Conservation (phyloP, 257 asterid genomes). For the Osmanthus fragrans region DNA sequence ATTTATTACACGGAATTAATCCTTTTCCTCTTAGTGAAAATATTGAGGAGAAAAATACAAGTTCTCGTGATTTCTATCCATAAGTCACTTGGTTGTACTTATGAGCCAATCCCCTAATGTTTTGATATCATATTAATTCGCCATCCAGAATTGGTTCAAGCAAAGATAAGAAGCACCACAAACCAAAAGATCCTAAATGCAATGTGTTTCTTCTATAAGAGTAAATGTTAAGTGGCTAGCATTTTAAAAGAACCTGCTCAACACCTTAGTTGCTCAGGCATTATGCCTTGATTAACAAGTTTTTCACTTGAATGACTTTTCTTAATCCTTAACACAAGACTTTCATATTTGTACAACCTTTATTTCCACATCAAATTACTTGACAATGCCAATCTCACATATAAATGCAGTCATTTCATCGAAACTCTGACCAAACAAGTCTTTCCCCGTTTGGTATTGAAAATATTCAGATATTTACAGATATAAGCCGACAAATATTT, state of each 20-base stretch:
- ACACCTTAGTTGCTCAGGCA: slow-evolving; percentile 9
- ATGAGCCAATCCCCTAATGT: background rate
- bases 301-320: background rate
- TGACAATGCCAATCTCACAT: background rate
- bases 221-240: slow-evolving; percentile 9
- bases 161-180: background rate
- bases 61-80: background rate
- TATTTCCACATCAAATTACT: background rate
- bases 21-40: background rate
- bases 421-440: background rate
- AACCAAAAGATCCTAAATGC: background rate
- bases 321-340: background rate
- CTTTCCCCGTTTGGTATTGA: background rate
- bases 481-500: background rate
- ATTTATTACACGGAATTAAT: background rate
- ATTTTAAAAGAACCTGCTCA: slow-evolving; percentile 1
- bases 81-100: background rate
- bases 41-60: background rate
- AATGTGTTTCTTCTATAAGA: slow-evolving; percentile 1
- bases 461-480: background rate
- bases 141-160: slow-evolving; percentile 6
- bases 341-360: slow-evolving; percentile 7
- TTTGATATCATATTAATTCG: background rate
- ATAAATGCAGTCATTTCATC: background rate
- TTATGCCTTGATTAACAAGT: slow-evolving; percentile 15